These are phyloP conservation scores for Pugionium dolabratum DNA, from an alignment of 345 rosid genomes.

Conservation along the genomic window DNA sequence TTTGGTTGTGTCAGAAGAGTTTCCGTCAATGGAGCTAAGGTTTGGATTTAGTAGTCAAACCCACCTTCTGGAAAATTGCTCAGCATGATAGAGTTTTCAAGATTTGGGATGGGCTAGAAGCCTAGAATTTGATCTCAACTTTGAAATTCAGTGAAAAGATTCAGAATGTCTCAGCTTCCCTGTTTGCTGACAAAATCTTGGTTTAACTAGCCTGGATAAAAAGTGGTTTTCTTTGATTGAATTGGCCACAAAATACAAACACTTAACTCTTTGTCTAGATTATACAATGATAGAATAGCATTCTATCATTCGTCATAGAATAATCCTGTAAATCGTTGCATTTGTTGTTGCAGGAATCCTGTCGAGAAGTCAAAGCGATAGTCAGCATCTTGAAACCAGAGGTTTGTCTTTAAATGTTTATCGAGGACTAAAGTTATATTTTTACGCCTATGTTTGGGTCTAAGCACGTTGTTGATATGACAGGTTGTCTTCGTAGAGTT, in stretches of 20 bases:
- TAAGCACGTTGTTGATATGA: conserved; percentile 13
- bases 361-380: conserved; percentile 70
- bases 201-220: not conserved
- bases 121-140: not conserved
- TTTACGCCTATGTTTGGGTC: conserved; percentile 8
- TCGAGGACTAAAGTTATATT: conserved; percentile 15
- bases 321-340: conserved; percentile 1
- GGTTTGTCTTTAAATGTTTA: conserved; percentile 51
- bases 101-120: conserved; percentile 1
- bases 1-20: conserved; percentile 12
- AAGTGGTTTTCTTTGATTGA: not conserved
- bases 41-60: not conserved
- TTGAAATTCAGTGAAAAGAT: not conserved
- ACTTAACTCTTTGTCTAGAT: not conserved
- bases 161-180: not conserved
- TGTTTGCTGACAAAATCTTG: too few relatives aligned
- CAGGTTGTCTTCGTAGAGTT: conserved; percentile 95
- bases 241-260: not conserved
- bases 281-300: not conserved
- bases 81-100: not conserved
- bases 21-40: not conserved
- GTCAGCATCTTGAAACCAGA: conserved; percentile 79
- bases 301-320: conserved; percentile 40
- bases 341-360: conserved; percentile 35
- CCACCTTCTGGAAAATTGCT: not conserved